These are phyloP conservation scores for Trichocomaceae sp. DNA, from an alignment of 2,329 filamentous ascomycete species.

Conservation along the genomic window DNA sequence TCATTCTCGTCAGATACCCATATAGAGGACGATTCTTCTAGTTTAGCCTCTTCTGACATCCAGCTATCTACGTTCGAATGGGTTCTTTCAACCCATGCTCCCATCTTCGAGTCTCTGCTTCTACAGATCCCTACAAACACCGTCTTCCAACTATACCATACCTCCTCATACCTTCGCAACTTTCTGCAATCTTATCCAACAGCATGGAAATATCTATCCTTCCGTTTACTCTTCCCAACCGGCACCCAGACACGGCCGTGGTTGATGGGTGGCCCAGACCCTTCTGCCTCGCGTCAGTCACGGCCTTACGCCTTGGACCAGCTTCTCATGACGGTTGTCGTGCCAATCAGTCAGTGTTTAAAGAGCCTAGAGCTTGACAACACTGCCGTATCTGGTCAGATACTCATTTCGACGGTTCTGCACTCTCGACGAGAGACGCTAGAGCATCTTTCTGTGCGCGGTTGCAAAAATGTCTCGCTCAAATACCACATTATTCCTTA, in stretches of 20 bases:
- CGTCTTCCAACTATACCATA: conserved; percentile 54
- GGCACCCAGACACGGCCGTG: conserved; percentile 31
- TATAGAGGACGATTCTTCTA: conserved; percentile 2
- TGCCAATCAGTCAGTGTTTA: conserved; percentile 51
- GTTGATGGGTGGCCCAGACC: conserved; percentile 27
- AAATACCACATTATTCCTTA: conserved; percentile 60
- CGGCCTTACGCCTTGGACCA: conserved; percentile 54
- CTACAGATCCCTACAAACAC: conserved; percentile 51
- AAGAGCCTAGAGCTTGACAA: conserved; percentile 55
- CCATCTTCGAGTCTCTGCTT: conserved; percentile 53
- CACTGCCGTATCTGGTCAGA: conserved; percentile 53
- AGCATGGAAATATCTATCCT: conserved; percentile 56
- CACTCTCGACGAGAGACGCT: conserved; percentile 49
- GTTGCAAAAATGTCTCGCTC: conserved; percentile 58
- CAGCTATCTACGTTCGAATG: conserved; percentile 46
- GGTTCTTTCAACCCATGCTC: conserved; percentile 50
- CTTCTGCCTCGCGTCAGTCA: conserved; percentile 41
- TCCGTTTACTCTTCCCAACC: conserved; percentile 44
- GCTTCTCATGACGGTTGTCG: conserved; percentile 49
- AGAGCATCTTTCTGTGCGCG: conserved; percentile 54
- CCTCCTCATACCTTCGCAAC: conserved; percentile 48
- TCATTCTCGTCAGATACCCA: conserved; percentile 7
- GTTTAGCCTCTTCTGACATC: conserved; percentile 3
- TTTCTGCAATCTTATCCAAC: conserved; percentile 53
- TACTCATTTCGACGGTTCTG: conserved; percentile 50